A percentile compares a stretch with the other conserved stretches of the same genome.
These are phyloP conservation scores for Naegleria fowleri DNA, from an alignment of 208 protist genomes.

Conservation along the genomic window DNA sequence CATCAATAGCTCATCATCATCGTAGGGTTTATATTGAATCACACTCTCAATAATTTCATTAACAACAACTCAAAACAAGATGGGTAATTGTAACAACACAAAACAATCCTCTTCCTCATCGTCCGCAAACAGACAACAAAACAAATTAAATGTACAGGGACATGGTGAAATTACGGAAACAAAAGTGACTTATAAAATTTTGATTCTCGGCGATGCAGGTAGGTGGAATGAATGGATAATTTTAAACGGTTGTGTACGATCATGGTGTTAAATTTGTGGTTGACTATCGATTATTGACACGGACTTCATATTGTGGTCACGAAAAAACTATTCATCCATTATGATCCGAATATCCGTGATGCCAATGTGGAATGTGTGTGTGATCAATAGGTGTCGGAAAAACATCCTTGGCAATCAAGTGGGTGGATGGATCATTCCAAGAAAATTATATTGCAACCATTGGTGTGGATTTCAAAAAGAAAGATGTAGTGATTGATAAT, in stretches of 20 bases:
- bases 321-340: no score
- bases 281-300: background rate
- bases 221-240: background rate
- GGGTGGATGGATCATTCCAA: conserved; percentile 2
- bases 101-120: background rate
- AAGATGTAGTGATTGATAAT: background rate
- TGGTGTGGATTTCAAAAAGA: conserved; percentile 8
- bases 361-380: no score
- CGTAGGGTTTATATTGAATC: no score
- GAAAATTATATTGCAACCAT: conserved; percentile 28
- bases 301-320: no score
- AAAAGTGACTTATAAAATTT: conserved; percentile 9
- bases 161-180: background rate
- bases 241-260: background rate
- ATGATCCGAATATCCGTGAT: background rate
- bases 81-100: background rate
- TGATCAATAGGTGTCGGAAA: conserved; percentile 3
- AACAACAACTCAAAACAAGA: background rate
- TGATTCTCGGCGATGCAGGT: background rate
- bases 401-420: background rate
- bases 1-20: no score
- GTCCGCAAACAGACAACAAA: background rate
- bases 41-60: no score
- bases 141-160: background rate
- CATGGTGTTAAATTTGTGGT: background rate